Percentiles rank a stretch among this genome's conserved stretches.
Evolutionary conservation across 176 grass and related monocot species (phyloP).

Genomic region (Phragmites australis): DNA sequence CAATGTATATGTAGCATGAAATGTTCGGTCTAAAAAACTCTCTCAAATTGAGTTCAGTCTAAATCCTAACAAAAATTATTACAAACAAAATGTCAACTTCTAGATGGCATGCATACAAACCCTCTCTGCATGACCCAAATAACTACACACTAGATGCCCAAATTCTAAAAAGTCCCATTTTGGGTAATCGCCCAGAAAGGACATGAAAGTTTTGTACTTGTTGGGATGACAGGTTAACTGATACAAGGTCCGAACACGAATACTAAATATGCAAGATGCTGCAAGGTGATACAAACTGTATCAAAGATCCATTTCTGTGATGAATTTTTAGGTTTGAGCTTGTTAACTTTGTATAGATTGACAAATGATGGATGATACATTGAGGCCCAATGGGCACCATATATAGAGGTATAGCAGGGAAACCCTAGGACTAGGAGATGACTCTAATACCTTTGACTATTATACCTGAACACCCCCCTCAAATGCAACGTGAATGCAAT

Average conservation of each 20-base stretch:
- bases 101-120: not conserved
- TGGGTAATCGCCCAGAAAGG: constrained; percentile 11
- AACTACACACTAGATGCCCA: constrained; percentile 4
- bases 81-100: not conserved
- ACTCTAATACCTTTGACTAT: too few species aligned
- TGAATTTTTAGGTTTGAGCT: not conserved
- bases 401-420: too few species aligned
- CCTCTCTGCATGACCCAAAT: constrained; percentile 5
- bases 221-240: constrained; percentile 23
- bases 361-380: too few species aligned
- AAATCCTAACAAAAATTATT: not conserved
- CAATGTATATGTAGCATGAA: constrained; percentile 2
- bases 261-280: constrained; percentile 6
- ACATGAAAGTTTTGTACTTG: constrained; percentile 7
- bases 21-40: not conserved
- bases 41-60: not conserved
- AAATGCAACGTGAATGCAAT: too few species aligned
- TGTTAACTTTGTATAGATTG: too few species aligned
- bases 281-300: not conserved
- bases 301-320: not conserved
- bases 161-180: not conserved
- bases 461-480: too few species aligned
- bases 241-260: constrained; percentile 12
- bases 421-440: too few species aligned
- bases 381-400: too few species aligned